Evolutionary conservation across 495 filamentous ascomycete species (phyloP), one percentile per base, ranked within the genome.

Genomic region (Monascus purpureus): DNA sequence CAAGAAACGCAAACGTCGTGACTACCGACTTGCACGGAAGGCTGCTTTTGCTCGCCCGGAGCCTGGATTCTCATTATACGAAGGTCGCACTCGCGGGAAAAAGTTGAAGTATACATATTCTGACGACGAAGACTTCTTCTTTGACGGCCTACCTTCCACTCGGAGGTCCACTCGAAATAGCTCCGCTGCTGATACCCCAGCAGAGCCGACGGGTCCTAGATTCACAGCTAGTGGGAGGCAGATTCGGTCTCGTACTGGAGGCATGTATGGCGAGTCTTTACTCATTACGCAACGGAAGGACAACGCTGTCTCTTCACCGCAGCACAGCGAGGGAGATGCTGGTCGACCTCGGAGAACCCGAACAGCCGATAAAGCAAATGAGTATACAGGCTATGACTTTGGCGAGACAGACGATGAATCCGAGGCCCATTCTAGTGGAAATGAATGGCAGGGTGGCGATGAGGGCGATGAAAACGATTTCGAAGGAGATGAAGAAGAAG

Each of bases 41-140:
- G 81, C 83, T 29, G 77, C 80, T 35, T 97, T 96, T 55, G 67
- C 74, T 32, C 77, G 88, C 9, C 85, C 87, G 3, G 86, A 93
- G 42, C 78, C 80, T 16, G 86, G 84, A 2, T 86, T 87, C 55
- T 94, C 85, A 9, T 63, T 90, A 31, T 96, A 96, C 53, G 90
- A 97, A 61, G 92, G 92, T 23, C 83, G 90, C 26, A 96, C 92
- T 0, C 73, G 90, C 32, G 90, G 90, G 25, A 96, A 96, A 59
- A 78, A 86, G 27, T 78, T 93, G 54, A 92, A 82, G 49, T 97
- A 96, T 40, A 95, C 86, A 0, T 96, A 81, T 49, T 93, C 85
- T 0, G 85, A 93, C 25, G 86, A 93, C 24, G 84, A 92, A 43
- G 78, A 77, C 13, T 76, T 80, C 22, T 68, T 72, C 31, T 82